Conservation (phyloP, 306 rosid genomes). For the Quercus ilex region DNA sequence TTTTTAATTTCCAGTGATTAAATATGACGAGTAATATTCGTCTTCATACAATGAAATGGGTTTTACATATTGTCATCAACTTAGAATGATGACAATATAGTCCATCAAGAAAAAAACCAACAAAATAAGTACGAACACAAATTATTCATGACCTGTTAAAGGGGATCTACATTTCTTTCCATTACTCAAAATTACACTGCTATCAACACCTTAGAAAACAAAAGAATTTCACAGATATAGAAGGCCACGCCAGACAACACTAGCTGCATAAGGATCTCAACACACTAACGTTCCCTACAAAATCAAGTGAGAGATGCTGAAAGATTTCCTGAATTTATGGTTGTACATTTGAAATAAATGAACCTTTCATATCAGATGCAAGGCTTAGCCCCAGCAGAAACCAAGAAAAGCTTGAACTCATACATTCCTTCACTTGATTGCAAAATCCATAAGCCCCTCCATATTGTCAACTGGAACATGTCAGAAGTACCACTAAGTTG, state of each 20-base stretch:
- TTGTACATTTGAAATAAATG: slow-evolving; percentile 10
- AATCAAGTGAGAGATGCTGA: slow-evolving; percentile 16
- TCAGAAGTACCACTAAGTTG: slow-evolving; percentile 4
- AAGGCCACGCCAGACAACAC: background rate
- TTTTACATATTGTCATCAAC: too few species aligned
- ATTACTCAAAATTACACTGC: slow-evolving; percentile 4
- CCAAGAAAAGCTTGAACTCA: background rate
- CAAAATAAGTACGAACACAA: background rate
- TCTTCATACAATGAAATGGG: too few species aligned
- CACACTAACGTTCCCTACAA: background rate
- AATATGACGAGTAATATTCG: too few species aligned
- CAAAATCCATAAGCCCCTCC: slow-evolving; percentile 10
- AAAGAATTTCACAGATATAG: background rate
- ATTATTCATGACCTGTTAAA: background rate
- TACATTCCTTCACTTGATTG: slow-evolving; percentile 19
- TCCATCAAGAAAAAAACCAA: background rate
- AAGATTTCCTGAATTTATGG: slow-evolving; percentile 22
- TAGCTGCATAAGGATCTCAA: background rate
- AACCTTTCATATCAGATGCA: slow-evolving; percentile 23
- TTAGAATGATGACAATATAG: background rate
- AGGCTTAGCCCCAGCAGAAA: slow-evolving; percentile 22
- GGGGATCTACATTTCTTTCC: background rate
- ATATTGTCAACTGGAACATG: background rate
- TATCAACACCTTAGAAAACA: background rate
- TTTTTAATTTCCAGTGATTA: too few species aligned